Percentiles rank a stretch among this genome's conserved stretches.
phyloP scores from a whole-genome alignment of 257 asterid species.

The Nicotiana tomentosiformis region DNA sequence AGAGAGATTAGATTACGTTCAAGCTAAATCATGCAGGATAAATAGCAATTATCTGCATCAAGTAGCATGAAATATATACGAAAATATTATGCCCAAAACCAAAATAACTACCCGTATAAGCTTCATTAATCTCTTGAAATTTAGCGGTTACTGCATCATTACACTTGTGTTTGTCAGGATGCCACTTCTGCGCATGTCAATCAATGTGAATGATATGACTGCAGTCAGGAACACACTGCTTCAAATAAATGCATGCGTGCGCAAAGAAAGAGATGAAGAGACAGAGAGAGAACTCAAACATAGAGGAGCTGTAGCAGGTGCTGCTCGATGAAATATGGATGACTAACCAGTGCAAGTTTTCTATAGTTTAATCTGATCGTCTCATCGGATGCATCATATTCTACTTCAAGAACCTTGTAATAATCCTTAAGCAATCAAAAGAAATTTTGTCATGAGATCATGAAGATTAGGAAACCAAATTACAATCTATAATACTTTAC shows the following conservation, averaged over 20 bases:
- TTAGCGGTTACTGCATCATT: conserved; percentile 43
- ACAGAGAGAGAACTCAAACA: conserved; percentile 5
- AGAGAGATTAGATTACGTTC: conserved; percentile 9
- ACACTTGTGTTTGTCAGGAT: conserved; percentile 63
- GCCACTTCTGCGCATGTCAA: conserved; percentile 58
- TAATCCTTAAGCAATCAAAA: conserved; percentile 40
- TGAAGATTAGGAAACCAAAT: background rate
- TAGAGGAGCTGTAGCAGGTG: conserved; percentile 11
- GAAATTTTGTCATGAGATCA: background rate
- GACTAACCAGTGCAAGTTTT: conserved; percentile 62
- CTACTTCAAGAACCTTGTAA: conserved; percentile 63
- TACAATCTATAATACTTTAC: background rate
- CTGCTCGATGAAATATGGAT: conserved; percentile 1
- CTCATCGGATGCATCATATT: conserved; percentile 69
- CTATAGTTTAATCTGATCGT: conserved; percentile 49
- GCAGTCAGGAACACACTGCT: background rate
- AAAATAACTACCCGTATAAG: conserved; percentile 43
- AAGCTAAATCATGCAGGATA: background rate
- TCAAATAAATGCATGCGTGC: background rate
- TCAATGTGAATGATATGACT: conserved; percentile 2
- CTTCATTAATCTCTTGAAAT: conserved; percentile 67
- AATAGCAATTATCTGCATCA: background rate
- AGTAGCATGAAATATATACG: background rate
- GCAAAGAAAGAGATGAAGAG: background rate
- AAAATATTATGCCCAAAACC: background rate